Conservation (phyloP, 257 asterid species). For the Orobanche coerulescens region DNA sequence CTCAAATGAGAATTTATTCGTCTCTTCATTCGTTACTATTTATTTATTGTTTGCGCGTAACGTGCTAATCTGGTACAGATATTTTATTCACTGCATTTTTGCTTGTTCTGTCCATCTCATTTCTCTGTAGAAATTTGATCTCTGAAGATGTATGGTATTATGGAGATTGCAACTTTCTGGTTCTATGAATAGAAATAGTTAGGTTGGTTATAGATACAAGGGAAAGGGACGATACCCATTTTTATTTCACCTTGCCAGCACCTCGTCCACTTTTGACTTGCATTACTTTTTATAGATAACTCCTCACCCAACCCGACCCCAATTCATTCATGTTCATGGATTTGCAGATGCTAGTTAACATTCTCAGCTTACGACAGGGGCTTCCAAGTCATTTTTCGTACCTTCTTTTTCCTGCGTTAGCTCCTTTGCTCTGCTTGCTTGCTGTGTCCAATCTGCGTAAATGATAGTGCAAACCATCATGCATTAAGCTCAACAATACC, state of each 20-base stretch:
- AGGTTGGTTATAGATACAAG: conserved; percentile 2
- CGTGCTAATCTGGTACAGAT: not conserved
- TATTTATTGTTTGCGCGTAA: not conserved
- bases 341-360: conserved; percentile 13
- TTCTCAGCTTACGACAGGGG: conserved; percentile 31
- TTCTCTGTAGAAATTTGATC: conserved; percentile 3
- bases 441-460: conserved; percentile 41
- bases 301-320: not conserved
- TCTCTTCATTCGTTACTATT: not conserved
- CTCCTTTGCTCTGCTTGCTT: conserved; percentile 40
- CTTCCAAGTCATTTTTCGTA: conserved; percentile 25
- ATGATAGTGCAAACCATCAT: conserved; percentile 38
- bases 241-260: not conserved
- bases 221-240: conserved; percentile 9
- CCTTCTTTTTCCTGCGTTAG: conserved; percentile 33
- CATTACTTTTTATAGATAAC: not conserved
- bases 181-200: not conserved
- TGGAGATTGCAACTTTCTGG: conserved; percentile 9
- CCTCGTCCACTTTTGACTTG: not conserved
- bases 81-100: not conserved
- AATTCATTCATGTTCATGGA: conserved; percentile 13
- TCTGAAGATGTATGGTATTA: not conserved
- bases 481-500: conserved; percentile 38
- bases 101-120: not conserved
- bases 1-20: conserved; percentile 11